These are phyloP conservation scores for Gaertneriomyces sp. DNA, from an alignment of 192 early-diverging fungal genomes.

Conservation along the genomic window DNA sequence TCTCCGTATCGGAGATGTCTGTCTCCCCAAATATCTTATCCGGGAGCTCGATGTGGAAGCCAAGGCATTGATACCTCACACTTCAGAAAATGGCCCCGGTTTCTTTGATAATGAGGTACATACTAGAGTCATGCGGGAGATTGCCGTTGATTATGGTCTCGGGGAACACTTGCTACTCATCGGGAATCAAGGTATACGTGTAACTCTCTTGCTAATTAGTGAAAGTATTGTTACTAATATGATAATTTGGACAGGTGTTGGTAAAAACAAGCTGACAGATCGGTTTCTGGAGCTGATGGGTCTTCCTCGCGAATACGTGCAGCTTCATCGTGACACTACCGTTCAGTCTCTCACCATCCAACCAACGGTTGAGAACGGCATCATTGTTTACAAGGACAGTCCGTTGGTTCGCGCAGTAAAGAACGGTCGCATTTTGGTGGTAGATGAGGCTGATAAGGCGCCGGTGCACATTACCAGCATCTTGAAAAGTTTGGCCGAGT, in stretches of 20 bases:
- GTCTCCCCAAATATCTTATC: conserved; percentile 22
- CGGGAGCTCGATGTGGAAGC: conserved; percentile 22
- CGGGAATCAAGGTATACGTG: conserved; percentile 59
- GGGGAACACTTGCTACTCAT: conserved; percentile 80
- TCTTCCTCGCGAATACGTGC: conserved; percentile 74
- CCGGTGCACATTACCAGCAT: conserved; percentile 75
- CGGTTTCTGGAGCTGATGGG: conserved; percentile 69
- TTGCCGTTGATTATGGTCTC: conserved; percentile 73
- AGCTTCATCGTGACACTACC: conserved; percentile 75
- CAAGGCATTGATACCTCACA: conserved; percentile 28
- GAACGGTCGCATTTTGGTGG: conserved; percentile 67
- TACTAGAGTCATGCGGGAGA: conserved; percentile 65
- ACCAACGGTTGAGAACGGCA: conserved; percentile 67
- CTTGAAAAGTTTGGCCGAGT: conserved; percentile 68
- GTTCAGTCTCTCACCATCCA: conserved; percentile 74
- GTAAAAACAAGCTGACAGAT: conserved; percentile 50
- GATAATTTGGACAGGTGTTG: conserved; percentile 39
- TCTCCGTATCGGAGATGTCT: conserved; percentile 23
- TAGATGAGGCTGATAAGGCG: conserved; percentile 82
- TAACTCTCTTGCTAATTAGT: too few species aligned
- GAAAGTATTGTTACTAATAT: too few species aligned
- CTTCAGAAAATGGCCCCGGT: conserved; percentile 34
- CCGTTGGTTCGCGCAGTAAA: conserved; percentile 55
- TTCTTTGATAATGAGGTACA: conserved; percentile 78
- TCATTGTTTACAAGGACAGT: conserved; percentile 68